These are phyloP conservation scores for Myriosclerotinia curreyana DNA, from an alignment of 2,329 filamentous ascomycete genomes.

Conservation along the genomic window DNA sequence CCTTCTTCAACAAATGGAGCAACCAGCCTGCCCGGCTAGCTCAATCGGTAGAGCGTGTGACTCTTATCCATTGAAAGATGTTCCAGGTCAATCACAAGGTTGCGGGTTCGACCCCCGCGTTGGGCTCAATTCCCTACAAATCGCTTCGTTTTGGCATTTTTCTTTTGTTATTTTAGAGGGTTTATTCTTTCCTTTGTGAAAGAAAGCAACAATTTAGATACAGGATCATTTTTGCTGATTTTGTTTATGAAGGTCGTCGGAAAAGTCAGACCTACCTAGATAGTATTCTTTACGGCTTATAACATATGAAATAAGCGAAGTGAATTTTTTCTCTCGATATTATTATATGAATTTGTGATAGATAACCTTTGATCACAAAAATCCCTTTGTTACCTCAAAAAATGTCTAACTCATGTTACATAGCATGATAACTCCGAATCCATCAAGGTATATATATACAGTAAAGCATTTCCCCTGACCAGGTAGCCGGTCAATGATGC, in stretches of 20 bases:
- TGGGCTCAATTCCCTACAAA: slow-evolving; percentile 33
- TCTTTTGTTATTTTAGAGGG: not conserved
- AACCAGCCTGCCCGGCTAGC: slow-evolving; percentile 32
- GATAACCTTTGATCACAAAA: too few relatives aligned
- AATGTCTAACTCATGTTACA: not conserved
- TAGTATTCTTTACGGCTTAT: not conserved
- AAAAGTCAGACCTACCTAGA: not conserved
- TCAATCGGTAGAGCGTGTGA: slow-evolving; percentile 40
- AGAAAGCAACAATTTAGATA: too few relatives aligned
- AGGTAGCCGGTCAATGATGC: not conserved
- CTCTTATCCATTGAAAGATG: slow-evolving; percentile 29
- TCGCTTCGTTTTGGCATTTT: not conserved
- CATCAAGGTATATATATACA: not conserved
- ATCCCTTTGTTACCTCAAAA: not conserved
- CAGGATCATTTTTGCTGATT: not conserved
- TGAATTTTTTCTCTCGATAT: not conserved
- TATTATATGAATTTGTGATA: too few relatives aligned
- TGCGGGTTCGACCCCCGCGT: slow-evolving; percentile 46
- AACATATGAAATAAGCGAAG: not conserved
- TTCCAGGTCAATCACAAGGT: slow-evolving; percentile 41
- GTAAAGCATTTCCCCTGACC: not conserved
- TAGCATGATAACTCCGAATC: not conserved
- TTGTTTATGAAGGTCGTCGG: not conserved
- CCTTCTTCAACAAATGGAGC: not conserved
- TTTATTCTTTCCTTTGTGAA: not conserved